Base-by-base conservation (phyloP, 352 stramenopile species). In the Phytophthora kernoviae region DNA sequence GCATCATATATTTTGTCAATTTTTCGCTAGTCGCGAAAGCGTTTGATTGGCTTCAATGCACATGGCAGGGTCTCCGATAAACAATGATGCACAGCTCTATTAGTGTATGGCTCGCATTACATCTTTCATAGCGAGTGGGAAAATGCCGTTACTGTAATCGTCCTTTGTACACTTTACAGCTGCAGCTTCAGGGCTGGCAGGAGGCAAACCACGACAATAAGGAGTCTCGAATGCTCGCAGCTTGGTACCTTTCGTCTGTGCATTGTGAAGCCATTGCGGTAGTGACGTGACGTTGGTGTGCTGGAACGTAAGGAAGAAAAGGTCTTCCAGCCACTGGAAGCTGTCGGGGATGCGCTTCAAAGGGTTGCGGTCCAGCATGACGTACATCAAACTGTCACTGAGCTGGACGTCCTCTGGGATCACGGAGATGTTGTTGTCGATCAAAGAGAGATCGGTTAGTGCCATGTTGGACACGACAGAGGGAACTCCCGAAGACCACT, bases 321-420 rank as follows among this genome's bases (percentile, higher is more conserved):
- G 39, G 5, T 56, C 41, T 4, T 42, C 18, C 24, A 60, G 20
- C 2, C 39, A 36, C 40, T 14, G 11, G 24, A 64, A 56, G 41
- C 34, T 59, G 1, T 63, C 42, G 2, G 63, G 63, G 9, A 71
- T 43, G 6, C 32, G 33, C 5, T 52, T 18, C 11, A 68, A 21
- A 14, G 65, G 69, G 20, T 77, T 79, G 17, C 65, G 64, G 44
- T 82, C 73, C 33, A 83, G 34, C 54, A 70, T 73, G 11, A 78
- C 30, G 56, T 77, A 73, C 69, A 75, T 68, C 54, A 53, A 71
- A 2, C 37, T 51, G 1, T 46, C 26, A 12, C 41, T 55, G 1
- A 80, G 44, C 24, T 30, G 3, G 3, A 30, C 24, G 18, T 58
- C 43, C 32, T 78, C 58, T 0, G 70, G 61, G 5, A 83, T 39